Percentiles rank a stretch among this genome's conserved stretches.
phyloP scores from a whole-genome alignment of 176 grass and related monocot species.

The Saccharum spontaneum region DNA sequence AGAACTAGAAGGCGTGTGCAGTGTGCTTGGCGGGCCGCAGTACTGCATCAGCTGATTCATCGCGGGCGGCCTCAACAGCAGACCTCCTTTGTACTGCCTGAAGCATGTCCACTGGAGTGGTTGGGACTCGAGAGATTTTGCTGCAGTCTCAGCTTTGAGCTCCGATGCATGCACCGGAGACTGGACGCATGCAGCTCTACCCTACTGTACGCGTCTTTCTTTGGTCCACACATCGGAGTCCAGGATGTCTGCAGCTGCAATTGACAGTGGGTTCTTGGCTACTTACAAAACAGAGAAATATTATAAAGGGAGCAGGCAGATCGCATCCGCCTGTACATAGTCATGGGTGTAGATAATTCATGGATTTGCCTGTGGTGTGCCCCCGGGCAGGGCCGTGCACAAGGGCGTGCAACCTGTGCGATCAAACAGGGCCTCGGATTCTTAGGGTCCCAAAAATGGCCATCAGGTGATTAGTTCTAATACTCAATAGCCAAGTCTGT shows the following conservation, averaged over 20 bases:
- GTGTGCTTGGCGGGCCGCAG: too few species aligned
- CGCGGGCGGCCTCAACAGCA: background rate
- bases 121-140: background rate
- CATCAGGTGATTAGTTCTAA: too few species aligned
- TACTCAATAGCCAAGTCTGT: too few species aligned
- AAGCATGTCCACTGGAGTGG: background rate
- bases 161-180: background rate
- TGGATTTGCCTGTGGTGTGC: conserved; percentile 1
- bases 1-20: too few species aligned
- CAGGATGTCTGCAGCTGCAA: background rate
- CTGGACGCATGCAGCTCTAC: background rate
- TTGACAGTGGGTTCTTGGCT: background rate
- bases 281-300: too few species aligned
- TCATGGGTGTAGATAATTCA: background rate
- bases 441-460: too few species aligned
- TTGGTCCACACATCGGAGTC: background rate
- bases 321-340: background rate
- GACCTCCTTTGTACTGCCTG: background rate
- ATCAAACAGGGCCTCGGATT: too few species aligned
- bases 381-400: background rate
- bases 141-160: background rate
- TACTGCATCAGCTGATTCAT: too few species aligned
- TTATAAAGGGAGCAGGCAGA: background rate
- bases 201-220: background rate
- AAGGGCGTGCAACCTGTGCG: too few species aligned